Conservation (phyloP, 768 basidiomycete genomes). For the Guyanaporus albipodus region DNA sequence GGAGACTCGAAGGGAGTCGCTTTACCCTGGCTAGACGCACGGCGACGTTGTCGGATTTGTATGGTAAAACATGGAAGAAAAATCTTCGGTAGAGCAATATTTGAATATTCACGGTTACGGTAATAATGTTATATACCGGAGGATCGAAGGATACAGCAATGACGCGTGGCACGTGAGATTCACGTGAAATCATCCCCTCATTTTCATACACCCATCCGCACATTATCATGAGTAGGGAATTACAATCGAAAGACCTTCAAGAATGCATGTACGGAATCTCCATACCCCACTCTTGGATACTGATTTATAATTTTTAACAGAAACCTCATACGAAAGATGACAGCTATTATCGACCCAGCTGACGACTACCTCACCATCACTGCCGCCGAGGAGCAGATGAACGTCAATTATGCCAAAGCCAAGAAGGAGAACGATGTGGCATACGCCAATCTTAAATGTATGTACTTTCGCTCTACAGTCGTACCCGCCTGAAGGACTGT, state of each 20-base stretch:
- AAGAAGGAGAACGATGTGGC: constrained; percentile 69
- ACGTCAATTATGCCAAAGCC: constrained; percentile 48
- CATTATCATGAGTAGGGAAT: constrained; percentile 25
- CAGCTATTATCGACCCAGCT: constrained; percentile 69
- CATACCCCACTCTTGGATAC: background rate
- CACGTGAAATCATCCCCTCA: constrained; percentile 6
- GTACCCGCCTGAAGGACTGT: background rate
- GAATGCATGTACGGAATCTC: constrained; percentile 30
- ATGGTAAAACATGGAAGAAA: constrained; percentile 57
- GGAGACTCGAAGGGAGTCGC: constrained; percentile 49
- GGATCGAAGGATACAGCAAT: constrained; percentile 29
- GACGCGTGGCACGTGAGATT: constrained; percentile 18
- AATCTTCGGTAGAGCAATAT: constrained; percentile 60
- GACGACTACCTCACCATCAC: constrained; percentile 77
- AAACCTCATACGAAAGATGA: constrained; percentile 66
- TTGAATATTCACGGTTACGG: constrained; percentile 61
- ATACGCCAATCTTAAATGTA: constrained; percentile 62
- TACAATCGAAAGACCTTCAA: constrained; percentile 33
- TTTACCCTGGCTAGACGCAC: constrained; percentile 53
- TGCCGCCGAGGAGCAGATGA: constrained; percentile 67
- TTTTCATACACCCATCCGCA: background rate
- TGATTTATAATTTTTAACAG: constrained; percentile 34
- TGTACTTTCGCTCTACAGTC: constrained; percentile 1
- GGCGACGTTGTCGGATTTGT: constrained; percentile 55
- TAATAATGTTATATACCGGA: constrained; percentile 71